Base-by-base conservation (phyloP, 306 rosid genomes). In the Prunus armeniaca region DNA sequence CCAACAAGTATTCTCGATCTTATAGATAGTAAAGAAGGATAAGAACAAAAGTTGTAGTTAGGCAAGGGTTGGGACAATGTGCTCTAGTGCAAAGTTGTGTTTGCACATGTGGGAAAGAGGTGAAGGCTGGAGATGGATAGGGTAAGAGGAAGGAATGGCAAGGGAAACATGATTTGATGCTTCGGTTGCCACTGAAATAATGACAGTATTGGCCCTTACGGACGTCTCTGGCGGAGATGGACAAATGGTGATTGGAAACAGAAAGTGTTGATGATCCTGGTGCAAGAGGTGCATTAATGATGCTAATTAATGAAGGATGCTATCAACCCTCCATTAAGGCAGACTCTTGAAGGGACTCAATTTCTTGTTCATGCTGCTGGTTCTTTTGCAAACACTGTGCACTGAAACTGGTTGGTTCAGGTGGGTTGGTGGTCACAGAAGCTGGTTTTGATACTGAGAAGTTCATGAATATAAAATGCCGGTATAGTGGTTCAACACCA, bases 381-480 rank as follows among this genome's bases (percentile, higher is more conserved):
- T 70, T 96, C 96, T n/a, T 91, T 89, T 78, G 95, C 95, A 79
- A 93, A 91, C 71, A 93, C 91, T 80, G 98, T 96, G 58, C 98
- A 89, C 20, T 49, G 54, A 49, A 93, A 79, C 89, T 93, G 84
- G 98, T 91, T 14, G 96, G 94, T 75, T 88, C 90, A 0, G 96
- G 95, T 61, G 98, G 96, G 76, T 89, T 91, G 88, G 97, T 93
- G 54, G 92, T 56, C 28, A 0, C 28, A 56, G 62, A 56, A 56
- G 28, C 93, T 79, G 98, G 91, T 84, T 91, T 93, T 69, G 96
- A 97, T 57, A 62, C 92, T 9, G 93, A 89, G 34, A 91, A 93
- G 85, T 89, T 93, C 79, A 83, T 93, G 97, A 93, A 91, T 81
- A 93, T 93, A 55, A 93, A 93, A 88, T 93, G 97, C 75, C 85